These are phyloP conservation scores for Stenocarpella maydis DNA, from an alignment of 2,329 filamentous ascomycete species.

Conservation along the genomic window DNA sequence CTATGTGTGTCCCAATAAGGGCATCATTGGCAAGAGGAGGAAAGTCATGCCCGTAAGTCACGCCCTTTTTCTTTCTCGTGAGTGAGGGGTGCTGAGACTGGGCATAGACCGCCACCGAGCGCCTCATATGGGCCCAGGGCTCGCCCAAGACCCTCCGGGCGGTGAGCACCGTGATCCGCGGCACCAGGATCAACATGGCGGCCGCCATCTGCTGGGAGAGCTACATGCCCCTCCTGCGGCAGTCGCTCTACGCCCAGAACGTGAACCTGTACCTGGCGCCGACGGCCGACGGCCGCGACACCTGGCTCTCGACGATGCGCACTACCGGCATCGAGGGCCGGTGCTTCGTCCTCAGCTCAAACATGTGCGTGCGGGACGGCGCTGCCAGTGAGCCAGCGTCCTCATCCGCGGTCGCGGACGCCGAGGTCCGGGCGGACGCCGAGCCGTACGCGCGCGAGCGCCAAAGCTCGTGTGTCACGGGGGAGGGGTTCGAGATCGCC, in stretches of 20 bases:
- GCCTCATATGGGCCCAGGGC: conserved; percentile 89
- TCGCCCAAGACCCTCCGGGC: conserved; percentile 80
- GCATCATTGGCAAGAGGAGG: conserved; percentile 82
- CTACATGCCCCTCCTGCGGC: conserved; percentile 90
- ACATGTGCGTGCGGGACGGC: conserved; percentile 75
- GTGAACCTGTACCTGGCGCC: conserved; percentile 92
- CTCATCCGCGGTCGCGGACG: neutral
- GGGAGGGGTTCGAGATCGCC: conserved; percentile 58
- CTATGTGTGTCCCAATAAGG: conserved; percentile 79
- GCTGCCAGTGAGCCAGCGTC: neutral
- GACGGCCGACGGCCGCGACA: conserved; percentile 84
- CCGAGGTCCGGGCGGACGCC: conserved; percentile 51
- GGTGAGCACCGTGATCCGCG: conserved; percentile 80
- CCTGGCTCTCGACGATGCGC: conserved; percentile 84
- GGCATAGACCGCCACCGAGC: conserved; percentile 75
- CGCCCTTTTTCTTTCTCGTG: conserved; percentile 12
- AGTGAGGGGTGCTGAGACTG: conserved; percentile 10
- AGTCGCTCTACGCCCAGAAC: conserved; percentile 87
- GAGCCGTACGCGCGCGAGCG: conserved; percentile 45
- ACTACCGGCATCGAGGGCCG: conserved; percentile 84
- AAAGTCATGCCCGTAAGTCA: conserved; percentile 85
- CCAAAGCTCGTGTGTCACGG: conserved; percentile 53
- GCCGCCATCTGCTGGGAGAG: conserved; percentile 97
- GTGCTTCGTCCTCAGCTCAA: conserved; percentile 85
- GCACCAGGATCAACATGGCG: conserved; percentile 80